Conservation (phyloP, 2,329 filamentous ascomycete genomes). For the Chaetoscypha palmicola region DNA sequence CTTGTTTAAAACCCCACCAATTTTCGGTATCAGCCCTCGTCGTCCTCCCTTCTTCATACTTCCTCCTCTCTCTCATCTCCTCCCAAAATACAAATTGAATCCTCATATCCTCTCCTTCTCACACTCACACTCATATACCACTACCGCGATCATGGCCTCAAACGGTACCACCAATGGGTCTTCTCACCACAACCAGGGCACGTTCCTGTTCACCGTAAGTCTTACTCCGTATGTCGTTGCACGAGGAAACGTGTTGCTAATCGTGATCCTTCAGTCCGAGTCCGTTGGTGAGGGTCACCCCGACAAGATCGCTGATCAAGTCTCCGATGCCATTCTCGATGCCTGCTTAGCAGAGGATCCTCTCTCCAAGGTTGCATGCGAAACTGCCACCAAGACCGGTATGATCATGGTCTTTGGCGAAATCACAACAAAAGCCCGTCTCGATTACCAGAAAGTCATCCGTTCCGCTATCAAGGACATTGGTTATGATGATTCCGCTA, state of each 20-base stretch:
- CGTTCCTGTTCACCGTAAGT: conserved; percentile 76
- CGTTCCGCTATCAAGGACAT: conserved; percentile 95
- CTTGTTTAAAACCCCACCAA: conserved; percentile 3
- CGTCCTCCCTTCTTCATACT: neutral
- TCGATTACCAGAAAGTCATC: conserved; percentile 98
- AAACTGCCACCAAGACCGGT: conserved; percentile 99
- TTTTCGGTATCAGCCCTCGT: neutral
- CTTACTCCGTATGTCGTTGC: conserved; percentile 2
- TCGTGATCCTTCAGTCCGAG: conserved; percentile 53
- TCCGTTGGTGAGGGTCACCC: conserved; percentile 87
- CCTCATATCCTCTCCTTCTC: neutral
- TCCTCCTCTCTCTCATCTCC: conserved; percentile 2
- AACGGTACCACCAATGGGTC: conserved; percentile 33
- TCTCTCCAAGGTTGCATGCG: conserved; percentile 97
- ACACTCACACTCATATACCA: conserved; percentile 4
- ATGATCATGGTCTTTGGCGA: conserved; percentile 99
- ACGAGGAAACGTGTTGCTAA: conserved; percentile 12
- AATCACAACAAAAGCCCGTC: conserved; percentile 90
- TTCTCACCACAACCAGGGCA: conserved; percentile 53
- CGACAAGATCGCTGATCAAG: conserved; percentile 97
- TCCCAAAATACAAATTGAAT: neutral
- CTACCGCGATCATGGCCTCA: conserved; percentile 19
- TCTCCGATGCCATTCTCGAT: conserved; percentile 97
- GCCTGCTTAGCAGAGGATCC: conserved; percentile 92
- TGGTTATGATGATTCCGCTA: conserved; percentile 91